phyloP scores from a whole-genome alignment of 305 asterid genomes.

The Nicotiana rustica region DNA sequence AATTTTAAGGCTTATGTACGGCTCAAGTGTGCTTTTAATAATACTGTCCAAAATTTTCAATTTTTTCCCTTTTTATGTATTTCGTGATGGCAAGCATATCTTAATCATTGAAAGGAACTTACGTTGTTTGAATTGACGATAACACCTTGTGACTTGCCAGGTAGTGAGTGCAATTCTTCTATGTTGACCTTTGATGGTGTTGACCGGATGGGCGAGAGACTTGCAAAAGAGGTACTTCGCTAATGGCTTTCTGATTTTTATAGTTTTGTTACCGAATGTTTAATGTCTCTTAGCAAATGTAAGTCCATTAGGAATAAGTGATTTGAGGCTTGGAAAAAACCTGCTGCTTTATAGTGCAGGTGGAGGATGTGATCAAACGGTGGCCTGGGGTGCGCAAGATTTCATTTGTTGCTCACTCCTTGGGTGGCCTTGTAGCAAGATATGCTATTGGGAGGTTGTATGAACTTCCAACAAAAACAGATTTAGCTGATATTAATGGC shows the following conservation, averaged over 20 bases:
- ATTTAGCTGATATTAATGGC: constrained; percentile 34
- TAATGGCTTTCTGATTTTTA: constrained; percentile 42
- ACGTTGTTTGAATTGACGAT: constrained; percentile 13
- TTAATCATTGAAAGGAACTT: background rate
- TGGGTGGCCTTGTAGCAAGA: constrained; percentile 95
- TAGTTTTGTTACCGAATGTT: constrained; percentile 8
- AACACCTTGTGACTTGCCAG: constrained; percentile 41
- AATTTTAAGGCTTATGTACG: background rate
- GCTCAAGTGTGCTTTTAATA: constrained; percentile 8
- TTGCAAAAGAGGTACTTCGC: constrained; percentile 77
- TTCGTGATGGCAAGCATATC: background rate
- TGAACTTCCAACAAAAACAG: constrained; percentile 3
- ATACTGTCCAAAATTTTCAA: background rate
- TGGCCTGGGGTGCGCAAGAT: constrained; percentile 78
- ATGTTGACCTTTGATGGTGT: constrained; percentile 88
- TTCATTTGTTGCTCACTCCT: constrained; percentile 92
- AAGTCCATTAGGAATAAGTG: constrained; percentile 25
- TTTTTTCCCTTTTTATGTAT: background rate
- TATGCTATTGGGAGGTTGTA: constrained; percentile 80
- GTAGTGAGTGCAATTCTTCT: constrained; percentile 76
- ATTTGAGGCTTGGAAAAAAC: constrained; percentile 33
- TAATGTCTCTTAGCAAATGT: background rate
- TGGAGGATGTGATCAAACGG: constrained; percentile 63
- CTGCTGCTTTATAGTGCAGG: constrained; percentile 57
- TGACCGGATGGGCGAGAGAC: constrained; percentile 87